Conservation (phyloP, 805 yeast genomes). For the Lipomyces starkeyi region DNA sequence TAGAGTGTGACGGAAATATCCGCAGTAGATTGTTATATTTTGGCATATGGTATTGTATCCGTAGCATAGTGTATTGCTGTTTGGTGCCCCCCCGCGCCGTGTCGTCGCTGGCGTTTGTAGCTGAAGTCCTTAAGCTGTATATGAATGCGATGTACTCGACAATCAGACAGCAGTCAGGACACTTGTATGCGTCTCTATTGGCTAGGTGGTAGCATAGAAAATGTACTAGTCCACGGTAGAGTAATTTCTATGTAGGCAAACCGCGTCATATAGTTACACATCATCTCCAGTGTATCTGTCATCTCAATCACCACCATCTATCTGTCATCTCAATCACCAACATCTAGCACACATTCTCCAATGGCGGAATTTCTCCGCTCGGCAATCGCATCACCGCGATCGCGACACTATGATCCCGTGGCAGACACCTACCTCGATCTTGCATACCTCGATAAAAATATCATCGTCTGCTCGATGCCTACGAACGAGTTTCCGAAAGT, state of each 20-base stretch:
- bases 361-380: constrained; percentile 43
- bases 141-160: background rate
- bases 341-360: background rate
- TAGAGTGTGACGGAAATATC: background rate
- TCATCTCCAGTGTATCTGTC: background rate
- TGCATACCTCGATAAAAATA: constrained; percentile 65
- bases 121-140: background rate
- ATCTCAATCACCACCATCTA: constrained; percentile 51
- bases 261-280: background rate
- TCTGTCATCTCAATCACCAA: background rate
- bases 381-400: constrained; percentile 45
- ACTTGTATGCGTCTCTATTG: background rate
- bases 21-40: background rate
- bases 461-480: constrained; percentile 82
- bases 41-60: background rate
- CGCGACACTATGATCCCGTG: constrained; percentile 41
- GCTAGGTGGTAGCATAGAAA: background rate
- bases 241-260: background rate
- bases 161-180: background rate
- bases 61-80: background rate
- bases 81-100: background rate
- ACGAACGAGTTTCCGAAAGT: constrained; percentile 53
- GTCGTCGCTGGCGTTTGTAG: background rate
- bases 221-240: background rate
- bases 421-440: constrained; percentile 59